Base-by-base conservation (phyloP, 2,329 filamentous ascomycete genomes). In the Colletotrichum australisinense region DNA sequence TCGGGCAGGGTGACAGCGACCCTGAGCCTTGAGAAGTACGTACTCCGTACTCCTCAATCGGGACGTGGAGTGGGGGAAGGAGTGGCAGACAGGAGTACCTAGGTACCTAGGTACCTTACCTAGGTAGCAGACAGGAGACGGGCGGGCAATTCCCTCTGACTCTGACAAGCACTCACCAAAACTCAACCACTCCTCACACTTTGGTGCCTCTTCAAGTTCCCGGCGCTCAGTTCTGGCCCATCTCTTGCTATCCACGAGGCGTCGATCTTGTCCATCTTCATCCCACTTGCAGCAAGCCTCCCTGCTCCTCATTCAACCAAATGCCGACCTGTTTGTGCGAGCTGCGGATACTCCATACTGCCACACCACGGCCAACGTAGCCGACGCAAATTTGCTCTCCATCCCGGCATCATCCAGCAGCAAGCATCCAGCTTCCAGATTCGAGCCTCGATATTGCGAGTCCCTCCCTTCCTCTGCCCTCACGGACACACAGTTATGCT, bases 261-360 rank as follows among this genome's bases (percentile, higher is more conserved):
- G 52, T 5, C 67, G 70, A 73, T 73, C 70, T 64, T 73, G 67
- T 49, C 60, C 67, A 70, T 70, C 67, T 70, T 70, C 60, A 70
- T 70, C 62, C 64, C 49, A 49, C 32, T 30, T 62, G 70, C 67
- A 73, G 56, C 70, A 62, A 38, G 49, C 28, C 70, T 69, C 67
- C 70, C 56, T 65, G 70, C 32, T 35, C 28, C 24, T 22, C 58
- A 69, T 64, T 64, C 58, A 69, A 64, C 42, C 46, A 56, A 69
- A 69, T 69, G 53, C 70, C 66, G 70, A 73, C 38, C 32, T 28
- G 35, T 42, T 62, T 70, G 35, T 46, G 26, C 42, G 42, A 8
- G 19, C 19, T n/a, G 16, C 42, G 42, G 16, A 49, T 49, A 49
- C 42, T n/a, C 6, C 19, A 9, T 49, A 12, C 32, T 35, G 32